Conservation (phyloP, 176 grass and related monocot species). For the Aegilops tauschii region DNA sequence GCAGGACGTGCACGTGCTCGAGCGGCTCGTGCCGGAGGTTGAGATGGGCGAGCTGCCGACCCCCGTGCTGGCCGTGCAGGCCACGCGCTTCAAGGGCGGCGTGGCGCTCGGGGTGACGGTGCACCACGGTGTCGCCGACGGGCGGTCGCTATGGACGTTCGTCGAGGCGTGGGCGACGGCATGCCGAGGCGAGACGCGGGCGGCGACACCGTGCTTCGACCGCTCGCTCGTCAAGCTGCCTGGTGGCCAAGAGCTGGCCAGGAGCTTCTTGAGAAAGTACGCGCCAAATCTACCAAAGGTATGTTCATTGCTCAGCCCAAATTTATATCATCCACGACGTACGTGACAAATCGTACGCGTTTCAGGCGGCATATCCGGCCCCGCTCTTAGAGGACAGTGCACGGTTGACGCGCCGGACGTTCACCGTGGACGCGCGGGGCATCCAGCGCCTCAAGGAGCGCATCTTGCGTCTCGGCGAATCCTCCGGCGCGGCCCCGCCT, state of each 20-base stretch:
- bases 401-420: conserved; percentile 19
- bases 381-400: neutral
- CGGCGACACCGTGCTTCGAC: neutral
- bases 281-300: conserved; percentile 23
- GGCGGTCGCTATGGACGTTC: conserved; percentile 32
- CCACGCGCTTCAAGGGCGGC: conserved; percentile 19
- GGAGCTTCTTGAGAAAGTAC: neutral
- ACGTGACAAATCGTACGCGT: neutral
- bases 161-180: conserved; percentile 15
- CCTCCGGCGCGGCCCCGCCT: too few species aligned
- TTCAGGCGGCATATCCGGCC: neutral
- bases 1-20: conserved; percentile 26
- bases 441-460: conserved; percentile 38
- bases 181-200: neutral
- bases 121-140: conserved; percentile 31
- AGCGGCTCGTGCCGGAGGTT: conserved; percentile 33
- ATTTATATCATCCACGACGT: too few species aligned
- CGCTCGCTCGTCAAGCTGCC: neutral
- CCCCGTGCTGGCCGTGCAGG: conserved; percentile 49
- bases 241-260: neutral
- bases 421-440: neutral
- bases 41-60: conserved; percentile 40
- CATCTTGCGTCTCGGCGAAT: neutral
- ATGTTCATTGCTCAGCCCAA: neutral
- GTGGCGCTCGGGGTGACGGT: conserved; percentile 6